A percentile compares a stretch with the other conserved stretches of the same genome.
Evolutionary conservation across 2,329 filamentous ascomycete genomes (phyloP).

Genomic region (Fusarium paranaense): DNA sequence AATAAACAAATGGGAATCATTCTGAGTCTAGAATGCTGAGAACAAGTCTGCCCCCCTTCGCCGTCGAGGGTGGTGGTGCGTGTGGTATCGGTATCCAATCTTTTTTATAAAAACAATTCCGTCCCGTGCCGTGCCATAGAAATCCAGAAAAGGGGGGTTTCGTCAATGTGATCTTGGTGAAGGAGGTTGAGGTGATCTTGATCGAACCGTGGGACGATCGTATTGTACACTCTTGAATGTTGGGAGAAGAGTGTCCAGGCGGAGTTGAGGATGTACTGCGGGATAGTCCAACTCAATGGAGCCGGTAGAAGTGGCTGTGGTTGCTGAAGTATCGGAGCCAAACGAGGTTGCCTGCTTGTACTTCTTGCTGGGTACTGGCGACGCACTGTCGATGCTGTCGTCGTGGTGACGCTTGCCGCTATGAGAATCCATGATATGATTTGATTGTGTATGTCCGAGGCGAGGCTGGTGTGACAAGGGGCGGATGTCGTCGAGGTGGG

Average conservation of each 20-base stretch:
- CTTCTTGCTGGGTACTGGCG: slow-evolving; percentile 42
- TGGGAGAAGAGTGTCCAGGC: slow-evolving; percentile 32
- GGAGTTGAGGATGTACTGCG: slow-evolving; percentile 24
- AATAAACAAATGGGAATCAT: slow-evolving; percentile 15
- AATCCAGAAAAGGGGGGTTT: neutral
- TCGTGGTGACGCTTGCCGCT: slow-evolving; percentile 40
- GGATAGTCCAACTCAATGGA: slow-evolving; percentile 30
- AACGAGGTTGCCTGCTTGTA: slow-evolving; percentile 42
- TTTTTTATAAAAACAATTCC: slow-evolving; percentile 14
- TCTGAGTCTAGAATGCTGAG: slow-evolving; percentile 28
- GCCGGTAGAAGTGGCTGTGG: slow-evolving; percentile 30
- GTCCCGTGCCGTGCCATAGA: neutral
- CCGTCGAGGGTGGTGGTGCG: slow-evolving; percentile 19
- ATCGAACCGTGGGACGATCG: slow-evolving; percentile 31
- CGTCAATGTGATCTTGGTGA: slow-evolving; percentile 41
- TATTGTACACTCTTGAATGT: slow-evolving; percentile 41
- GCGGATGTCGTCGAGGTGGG: slow-evolving; percentile 3
- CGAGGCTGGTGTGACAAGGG: slow-evolving; percentile 7
- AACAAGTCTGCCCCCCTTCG: slow-evolving; percentile 24
- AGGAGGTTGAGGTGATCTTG: slow-evolving; percentile 40
- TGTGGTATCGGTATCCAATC: slow-evolving; percentile 30
- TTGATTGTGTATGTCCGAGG: slow-evolving; percentile 6
- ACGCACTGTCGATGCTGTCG: slow-evolving; percentile 30
- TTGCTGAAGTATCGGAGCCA: slow-evolving; percentile 37
- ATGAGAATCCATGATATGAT: slow-evolving; percentile 31